Conservation (phyloP, 306 rosid species). For the Vigna mungo region DNA sequence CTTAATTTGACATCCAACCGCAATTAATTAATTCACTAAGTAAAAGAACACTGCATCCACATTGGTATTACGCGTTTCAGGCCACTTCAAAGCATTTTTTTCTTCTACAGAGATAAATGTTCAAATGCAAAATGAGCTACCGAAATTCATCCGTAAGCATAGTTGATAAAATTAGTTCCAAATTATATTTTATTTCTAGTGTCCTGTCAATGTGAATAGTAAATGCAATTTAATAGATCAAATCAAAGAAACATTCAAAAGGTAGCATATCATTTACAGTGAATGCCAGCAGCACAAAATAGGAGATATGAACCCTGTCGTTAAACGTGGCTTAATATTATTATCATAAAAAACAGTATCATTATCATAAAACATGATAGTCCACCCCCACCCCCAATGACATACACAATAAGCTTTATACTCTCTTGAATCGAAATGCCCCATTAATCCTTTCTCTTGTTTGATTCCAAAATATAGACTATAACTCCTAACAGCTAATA, state of each 20-base stretch:
- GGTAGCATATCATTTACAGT: background rate
- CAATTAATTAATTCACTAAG: background rate
- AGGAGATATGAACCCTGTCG: background rate
- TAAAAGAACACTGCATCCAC: background rate
- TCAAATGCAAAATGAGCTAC: too few relatives aligned
- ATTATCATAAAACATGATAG: background rate
- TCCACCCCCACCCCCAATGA: background rate
- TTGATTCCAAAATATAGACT: background rate
- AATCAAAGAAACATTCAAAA: background rate
- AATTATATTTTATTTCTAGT: background rate
- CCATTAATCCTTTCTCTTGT: constrained; percentile 14
- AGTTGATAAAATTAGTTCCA: background rate
- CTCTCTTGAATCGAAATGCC: background rate
- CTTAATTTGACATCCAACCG: constrained; percentile 5
- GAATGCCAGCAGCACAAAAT: background rate
- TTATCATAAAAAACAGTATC: constrained; percentile 4
- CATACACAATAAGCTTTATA: constrained; percentile 20
- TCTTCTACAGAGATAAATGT: too few relatives aligned
- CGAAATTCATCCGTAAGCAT: background rate
- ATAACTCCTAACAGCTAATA: background rate
- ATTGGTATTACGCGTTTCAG: background rate
- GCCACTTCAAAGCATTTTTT: background rate
- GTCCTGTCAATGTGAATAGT: background rate
- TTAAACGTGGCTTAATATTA: constrained; percentile 17
- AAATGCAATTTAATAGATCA: background rate